phyloP scores from a whole-genome alignment of 2,329 filamentous ascomycete species.

The Fusarium musae region DNA sequence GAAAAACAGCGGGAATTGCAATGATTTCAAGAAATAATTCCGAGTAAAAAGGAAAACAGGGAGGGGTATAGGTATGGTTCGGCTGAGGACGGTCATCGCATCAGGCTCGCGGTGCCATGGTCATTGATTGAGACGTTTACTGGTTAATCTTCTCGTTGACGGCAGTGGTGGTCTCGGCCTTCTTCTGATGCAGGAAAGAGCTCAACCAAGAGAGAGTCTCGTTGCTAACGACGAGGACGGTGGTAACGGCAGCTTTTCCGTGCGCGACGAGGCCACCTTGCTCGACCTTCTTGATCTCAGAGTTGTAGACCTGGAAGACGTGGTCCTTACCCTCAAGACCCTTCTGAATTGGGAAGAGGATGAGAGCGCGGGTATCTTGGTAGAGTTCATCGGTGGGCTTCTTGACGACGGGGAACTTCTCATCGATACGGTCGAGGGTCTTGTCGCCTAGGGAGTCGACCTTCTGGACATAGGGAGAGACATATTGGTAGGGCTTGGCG shows the following conservation, averaged over 20 bases:
- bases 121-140: constrained; percentile 43
- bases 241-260: constrained; percentile 76
- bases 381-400: constrained; percentile 79
- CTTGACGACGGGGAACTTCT: constrained; percentile 77
- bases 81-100: constrained; percentile 19
- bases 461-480: constrained; percentile 85
- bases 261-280: constrained; percentile 72
- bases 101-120: constrained; percentile 20
- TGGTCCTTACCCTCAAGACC: constrained; percentile 71
- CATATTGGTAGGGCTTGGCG: constrained; percentile 80
- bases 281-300: constrained; percentile 71
- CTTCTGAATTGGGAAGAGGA: constrained; percentile 72
- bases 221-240: constrained; percentile 72
- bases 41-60: constrained; percentile 19
- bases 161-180: constrained; percentile 67
- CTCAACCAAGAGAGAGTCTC: constrained; percentile 72
- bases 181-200: constrained; percentile 69
- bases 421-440: constrained; percentile 75
- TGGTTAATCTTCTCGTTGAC: constrained; percentile 63
- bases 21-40: constrained; percentile 9
- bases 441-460: constrained; percentile 81
- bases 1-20: constrained; percentile 17
- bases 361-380: constrained; percentile 69
- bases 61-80: constrained; percentile 42
- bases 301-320: constrained; percentile 65